A percentile compares a stretch with the other conserved stretches of the same genome.
Conservation (phyloP, 257 asterid genomes). For the Nicotiana obtusifolia region DNA sequence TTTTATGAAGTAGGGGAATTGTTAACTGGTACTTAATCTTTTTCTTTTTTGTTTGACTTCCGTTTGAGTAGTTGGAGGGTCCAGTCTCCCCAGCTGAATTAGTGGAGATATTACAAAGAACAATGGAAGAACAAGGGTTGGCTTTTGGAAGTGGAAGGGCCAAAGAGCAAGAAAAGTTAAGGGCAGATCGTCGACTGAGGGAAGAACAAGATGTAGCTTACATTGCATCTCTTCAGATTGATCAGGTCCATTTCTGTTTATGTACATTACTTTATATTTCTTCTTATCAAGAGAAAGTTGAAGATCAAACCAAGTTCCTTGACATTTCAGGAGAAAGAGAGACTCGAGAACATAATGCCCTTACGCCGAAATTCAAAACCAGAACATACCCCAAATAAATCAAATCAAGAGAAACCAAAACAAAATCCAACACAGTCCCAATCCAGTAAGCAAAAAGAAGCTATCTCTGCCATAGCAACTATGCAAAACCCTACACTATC, state of each 20-base stretch:
- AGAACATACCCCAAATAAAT: constrained; percentile 2
- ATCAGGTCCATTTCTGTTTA: constrained; percentile 42
- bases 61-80: constrained; percentile 57
- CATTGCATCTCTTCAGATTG: constrained; percentile 58
- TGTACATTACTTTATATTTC: not conserved
- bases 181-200: constrained; percentile 43
- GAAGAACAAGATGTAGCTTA: constrained; percentile 90
- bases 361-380: constrained; percentile 19
- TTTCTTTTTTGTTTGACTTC: not conserved
- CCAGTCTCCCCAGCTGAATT: constrained; percentile 71
- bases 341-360: constrained; percentile 24
- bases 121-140: constrained; percentile 72
- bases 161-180: constrained; percentile 36
- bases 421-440: constrained; percentile 23
- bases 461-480: not conserved
- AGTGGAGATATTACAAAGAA: constrained; percentile 62
- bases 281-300: not conserved
- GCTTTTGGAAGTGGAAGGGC: constrained; percentile 54
- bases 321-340: constrained; percentile 47
- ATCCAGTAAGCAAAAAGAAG: constrained; percentile 18
- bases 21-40: not conserved
- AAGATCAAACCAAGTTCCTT: not conserved
- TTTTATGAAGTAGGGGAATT: not conserved
- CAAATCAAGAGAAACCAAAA: constrained; percentile 20
- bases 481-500: constrained; percentile 21